Percentiles rank a stretch among this genome's conserved stretches.
Conservation (phyloP, 2,329 filamentous ascomycete species). For the Hypoxylon sp. region DNA sequence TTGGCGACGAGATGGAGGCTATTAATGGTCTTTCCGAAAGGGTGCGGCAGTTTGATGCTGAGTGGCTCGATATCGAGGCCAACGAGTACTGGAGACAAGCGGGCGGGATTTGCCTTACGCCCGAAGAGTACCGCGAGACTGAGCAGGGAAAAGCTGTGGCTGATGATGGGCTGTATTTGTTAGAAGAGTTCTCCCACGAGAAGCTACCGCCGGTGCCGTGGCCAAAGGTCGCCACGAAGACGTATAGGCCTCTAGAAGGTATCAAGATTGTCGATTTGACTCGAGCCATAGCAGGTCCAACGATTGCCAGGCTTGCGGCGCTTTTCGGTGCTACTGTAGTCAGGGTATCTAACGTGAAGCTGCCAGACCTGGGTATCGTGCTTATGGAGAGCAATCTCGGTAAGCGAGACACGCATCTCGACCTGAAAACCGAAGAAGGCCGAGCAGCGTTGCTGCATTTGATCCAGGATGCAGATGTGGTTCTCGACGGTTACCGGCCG, state of each 20-base stretch:
- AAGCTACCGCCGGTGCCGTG: conserved; percentile 49
- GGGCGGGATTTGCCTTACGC: conserved; percentile 53
- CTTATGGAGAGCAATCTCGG: conserved; percentile 56
- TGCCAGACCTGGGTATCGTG: conserved; percentile 54
- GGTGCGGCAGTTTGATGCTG: conserved; percentile 49
- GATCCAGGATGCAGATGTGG: conserved; percentile 54
- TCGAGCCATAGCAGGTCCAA: conserved; percentile 56
- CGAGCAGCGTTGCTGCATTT: conserved; percentile 43
- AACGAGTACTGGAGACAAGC: conserved; percentile 56
- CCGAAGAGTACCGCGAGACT: conserved; percentile 53
- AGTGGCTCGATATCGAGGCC: conserved; percentile 52
- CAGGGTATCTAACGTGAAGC: conserved; percentile 52
- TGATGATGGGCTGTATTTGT: conserved; percentile 48
- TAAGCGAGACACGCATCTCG: conserved; percentile 54
- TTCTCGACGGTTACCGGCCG: conserved; percentile 57
- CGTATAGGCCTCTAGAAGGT: conserved; percentile 53
- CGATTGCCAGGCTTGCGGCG: conserved; percentile 54
- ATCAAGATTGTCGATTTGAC: conserved; percentile 56
- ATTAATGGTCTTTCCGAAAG: conserved; percentile 48
- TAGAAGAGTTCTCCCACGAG: conserved; percentile 45
- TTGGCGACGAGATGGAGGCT: conserved; percentile 51
- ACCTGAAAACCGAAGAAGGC: conserved; percentile 53
- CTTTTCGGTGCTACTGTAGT: conserved; percentile 56
- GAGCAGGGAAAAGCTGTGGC: conserved; percentile 51
- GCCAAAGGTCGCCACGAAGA: conserved; percentile 44